Percentiles rank a stretch among this genome's conserved stretches.
phyloP scores from a whole-genome alignment of 1,284 basidiomycete species.

The Papiliotrema flavescens region DNA sequence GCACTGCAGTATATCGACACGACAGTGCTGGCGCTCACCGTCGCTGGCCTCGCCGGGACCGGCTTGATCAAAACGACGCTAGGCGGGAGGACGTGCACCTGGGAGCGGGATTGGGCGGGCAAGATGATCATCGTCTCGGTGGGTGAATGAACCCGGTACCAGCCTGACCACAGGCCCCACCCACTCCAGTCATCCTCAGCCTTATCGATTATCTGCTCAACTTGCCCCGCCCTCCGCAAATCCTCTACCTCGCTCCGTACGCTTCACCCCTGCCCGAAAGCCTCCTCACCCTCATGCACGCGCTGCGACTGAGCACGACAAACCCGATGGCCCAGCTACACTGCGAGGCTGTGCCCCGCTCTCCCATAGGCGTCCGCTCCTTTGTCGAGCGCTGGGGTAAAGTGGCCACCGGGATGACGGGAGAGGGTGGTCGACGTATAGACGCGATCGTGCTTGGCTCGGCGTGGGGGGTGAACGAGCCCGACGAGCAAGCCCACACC shows the following conservation, averaged over 20 bases:
- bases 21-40: neutral
- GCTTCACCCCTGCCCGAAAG: conserved; percentile 39
- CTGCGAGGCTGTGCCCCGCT: conserved; percentile 43
- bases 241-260: conserved; percentile 45
- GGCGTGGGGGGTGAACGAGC: conserved; percentile 37
- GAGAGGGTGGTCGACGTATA: conserved; percentile 43
- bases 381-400: conserved; percentile 44
- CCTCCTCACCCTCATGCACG: conserved; percentile 44
- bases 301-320: conserved; percentile 34
- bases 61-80: neutral
- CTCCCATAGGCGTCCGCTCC: conserved; percentile 32
- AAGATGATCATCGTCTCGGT: conserved; percentile 48
- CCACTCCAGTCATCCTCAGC: conserved; percentile 38
- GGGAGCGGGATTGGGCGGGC: conserved; percentile 49
- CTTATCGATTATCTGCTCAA: conserved; percentile 43
- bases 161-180: conserved; percentile 31
- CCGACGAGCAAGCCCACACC: neutral
- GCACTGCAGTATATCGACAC: neutral
- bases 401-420: conserved; percentile 31
- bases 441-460: conserved; percentile 46
- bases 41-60: neutral
- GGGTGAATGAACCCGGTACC: conserved; percentile 8
- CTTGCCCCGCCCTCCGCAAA: conserved; percentile 46
- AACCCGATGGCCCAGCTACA: conserved; percentile 41
- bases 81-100: conserved; percentile 40